Percentiles rank a stretch among this genome's conserved stretches.
These are phyloP conservation scores for Gossypium arboreum DNA, from an alignment of 345 rosid species.

Conservation along the genomic window DNA sequence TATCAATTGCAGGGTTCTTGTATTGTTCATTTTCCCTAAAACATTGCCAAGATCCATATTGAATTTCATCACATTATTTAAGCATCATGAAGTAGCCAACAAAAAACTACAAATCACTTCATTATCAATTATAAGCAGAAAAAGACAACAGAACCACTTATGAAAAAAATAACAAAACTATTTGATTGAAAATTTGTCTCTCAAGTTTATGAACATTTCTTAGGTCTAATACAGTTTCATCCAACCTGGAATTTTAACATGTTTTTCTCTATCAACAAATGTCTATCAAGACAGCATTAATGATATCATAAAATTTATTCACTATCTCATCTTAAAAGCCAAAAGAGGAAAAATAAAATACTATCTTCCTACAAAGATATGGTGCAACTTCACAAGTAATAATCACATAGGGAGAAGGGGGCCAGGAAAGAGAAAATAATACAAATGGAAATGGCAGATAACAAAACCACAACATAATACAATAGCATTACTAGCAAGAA, in stretches of 20 bases:
- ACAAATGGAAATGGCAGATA: background rate
- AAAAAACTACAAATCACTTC: background rate
- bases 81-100: background rate
- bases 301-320: background rate
- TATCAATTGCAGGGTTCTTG: constrained; percentile 50
- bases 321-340: background rate
- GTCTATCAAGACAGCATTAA: background rate
- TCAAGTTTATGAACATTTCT: constrained; percentile 6
- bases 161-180: background rate
- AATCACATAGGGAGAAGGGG: background rate
- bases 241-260: background rate
- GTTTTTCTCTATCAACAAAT: background rate
- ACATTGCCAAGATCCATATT: constrained; percentile 21
- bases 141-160: background rate
- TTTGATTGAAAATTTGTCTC: background rate
- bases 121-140: background rate
- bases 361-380: background rate
- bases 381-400: constrained; percentile 5
- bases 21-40: constrained; percentile 77
- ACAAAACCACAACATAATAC: background rate
- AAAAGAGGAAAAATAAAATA: background rate
- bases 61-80: background rate
- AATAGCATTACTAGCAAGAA: background rate
- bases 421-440: background rate
- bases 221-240: background rate